These are phyloP conservation scores for Calonectria multiphialidica DNA, from an alignment of 2,329 filamentous ascomycete genomes.

Conservation along the genomic window DNA sequence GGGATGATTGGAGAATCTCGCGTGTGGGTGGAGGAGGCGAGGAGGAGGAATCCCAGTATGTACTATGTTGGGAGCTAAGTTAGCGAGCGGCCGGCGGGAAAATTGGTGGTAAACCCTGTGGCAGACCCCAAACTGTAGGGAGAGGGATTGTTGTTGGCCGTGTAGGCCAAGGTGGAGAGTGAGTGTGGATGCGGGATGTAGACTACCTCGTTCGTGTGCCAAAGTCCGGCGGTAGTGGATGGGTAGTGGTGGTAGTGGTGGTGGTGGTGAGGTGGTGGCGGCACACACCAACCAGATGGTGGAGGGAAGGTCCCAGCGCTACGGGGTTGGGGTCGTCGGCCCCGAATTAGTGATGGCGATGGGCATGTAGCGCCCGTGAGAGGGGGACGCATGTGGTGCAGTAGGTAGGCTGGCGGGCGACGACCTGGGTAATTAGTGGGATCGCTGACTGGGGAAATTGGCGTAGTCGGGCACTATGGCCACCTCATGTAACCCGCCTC, in stretches of 20 bases:
- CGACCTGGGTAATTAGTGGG: constrained; percentile 13
- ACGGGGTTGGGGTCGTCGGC: neutral
- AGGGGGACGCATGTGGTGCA: constrained; percentile 1
- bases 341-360: constrained; percentile 5
- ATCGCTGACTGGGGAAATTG: constrained; percentile 15
- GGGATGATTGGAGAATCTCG: constrained; percentile 43
- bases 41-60: constrained; percentile 21
- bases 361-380: neutral
- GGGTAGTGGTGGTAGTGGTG: neutral
- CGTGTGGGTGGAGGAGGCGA: constrained; percentile 35
- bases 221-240: neutral
- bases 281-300: constrained; percentile 2
- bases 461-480: constrained; percentile 9
- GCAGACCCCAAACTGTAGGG: neutral
- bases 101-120: neutral
- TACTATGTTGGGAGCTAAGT: neutral
- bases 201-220: constrained; percentile 1
- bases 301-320: constrained; percentile 10
- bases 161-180: constrained; percentile 10
- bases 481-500: constrained; percentile 11
- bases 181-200: constrained; percentile 3
- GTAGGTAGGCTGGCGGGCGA: neutral
- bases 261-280: constrained; percentile 6
- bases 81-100: neutral
- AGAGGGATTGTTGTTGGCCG: constrained; percentile 1